Percentiles rank a stretch among this genome's conserved stretches.
These are phyloP conservation scores for Didymella pinodella DNA, from an alignment of 2,329 filamentous ascomycete genomes.

Conservation along the genomic window DNA sequence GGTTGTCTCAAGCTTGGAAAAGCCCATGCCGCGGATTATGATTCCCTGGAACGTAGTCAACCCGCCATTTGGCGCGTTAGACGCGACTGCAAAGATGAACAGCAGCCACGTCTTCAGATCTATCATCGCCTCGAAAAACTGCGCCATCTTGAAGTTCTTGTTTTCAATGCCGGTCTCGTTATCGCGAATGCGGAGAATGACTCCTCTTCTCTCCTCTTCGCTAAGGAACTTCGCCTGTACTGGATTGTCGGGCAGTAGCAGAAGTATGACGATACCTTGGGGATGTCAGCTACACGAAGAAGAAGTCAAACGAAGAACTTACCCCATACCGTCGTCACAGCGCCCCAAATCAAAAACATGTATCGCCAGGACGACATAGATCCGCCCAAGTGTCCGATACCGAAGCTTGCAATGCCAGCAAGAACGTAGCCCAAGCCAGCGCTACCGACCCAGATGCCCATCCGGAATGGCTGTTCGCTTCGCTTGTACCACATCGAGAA, in stretches of 20 bases:
- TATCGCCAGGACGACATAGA: slow-evolving; percentile 2
- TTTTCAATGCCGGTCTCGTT: slow-evolving; percentile 3
- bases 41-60: not conserved
- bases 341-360: not conserved
- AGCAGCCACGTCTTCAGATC: not conserved
- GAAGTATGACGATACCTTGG: not conserved
- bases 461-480: slow-evolving; percentile 1
- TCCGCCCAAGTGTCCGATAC: not conserved
- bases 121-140: not conserved
- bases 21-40: slow-evolving; percentile 1
- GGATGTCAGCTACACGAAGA: not conserved
- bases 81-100: not conserved
- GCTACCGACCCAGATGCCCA: slow-evolving; percentile 1
- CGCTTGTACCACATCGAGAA: slow-evolving; percentile 3
- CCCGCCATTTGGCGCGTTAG: slow-evolving; percentile 2
- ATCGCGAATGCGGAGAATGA: not conserved
- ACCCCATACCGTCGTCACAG: not conserved
- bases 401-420: slow-evolving; percentile 5
- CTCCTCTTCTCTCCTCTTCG: not conserved
- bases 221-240: not conserved
- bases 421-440: not conserved
- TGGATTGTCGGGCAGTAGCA: not conserved
- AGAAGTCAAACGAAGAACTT: not conserved
- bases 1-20: not conserved
- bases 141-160: slow-evolving; percentile 1